phyloP scores from a whole-genome alignment of 768 basidiomycete species.

The Rubroboletus pulcherrimus region DNA sequence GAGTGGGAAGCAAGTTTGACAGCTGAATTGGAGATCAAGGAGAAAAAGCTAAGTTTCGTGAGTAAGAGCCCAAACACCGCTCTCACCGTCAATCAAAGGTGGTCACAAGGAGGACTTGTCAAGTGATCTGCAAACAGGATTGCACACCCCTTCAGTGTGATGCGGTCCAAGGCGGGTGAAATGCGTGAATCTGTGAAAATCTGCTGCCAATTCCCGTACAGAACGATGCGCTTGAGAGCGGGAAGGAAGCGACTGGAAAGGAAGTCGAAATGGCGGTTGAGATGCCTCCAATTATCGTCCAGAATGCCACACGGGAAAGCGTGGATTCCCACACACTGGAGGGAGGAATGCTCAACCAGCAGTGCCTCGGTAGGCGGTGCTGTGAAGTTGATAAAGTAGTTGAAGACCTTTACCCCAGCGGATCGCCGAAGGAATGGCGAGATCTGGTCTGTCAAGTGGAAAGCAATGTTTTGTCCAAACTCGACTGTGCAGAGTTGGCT shows the following conservation, averaged over 20 bases:
- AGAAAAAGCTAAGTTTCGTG: not conserved
- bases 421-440: conserved; percentile 44
- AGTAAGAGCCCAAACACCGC: not conserved
- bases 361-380: conserved; percentile 14
- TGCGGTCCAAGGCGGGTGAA: conserved; percentile 24
- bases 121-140: conserved; percentile 21
- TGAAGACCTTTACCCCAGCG: conserved; percentile 44
- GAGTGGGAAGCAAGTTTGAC: not conserved
- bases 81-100: conserved; percentile 15
- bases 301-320: conserved; percentile 44
- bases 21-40: not conserved
- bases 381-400: conserved; percentile 56
- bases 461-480: conserved; percentile 54
- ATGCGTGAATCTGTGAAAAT: conserved; percentile 39
- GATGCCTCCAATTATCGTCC: conserved; percentile 30
- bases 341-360: conserved; percentile 27
- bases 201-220: conserved; percentile 54
- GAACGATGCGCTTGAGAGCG: conserved; percentile 39
- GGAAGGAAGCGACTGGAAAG: conserved; percentile 43
- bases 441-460: conserved; percentile 48
- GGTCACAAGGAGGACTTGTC: conserved; percentile 15
- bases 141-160: conserved; percentile 33
- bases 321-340: conserved; percentile 51
- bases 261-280: conserved; percentile 42
- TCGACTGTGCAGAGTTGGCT: conserved; percentile 50